These are phyloP conservation scores for Talaromyces sp. DNA, from an alignment of 2,329 filamentous ascomycete species.

Conservation along the genomic window DNA sequence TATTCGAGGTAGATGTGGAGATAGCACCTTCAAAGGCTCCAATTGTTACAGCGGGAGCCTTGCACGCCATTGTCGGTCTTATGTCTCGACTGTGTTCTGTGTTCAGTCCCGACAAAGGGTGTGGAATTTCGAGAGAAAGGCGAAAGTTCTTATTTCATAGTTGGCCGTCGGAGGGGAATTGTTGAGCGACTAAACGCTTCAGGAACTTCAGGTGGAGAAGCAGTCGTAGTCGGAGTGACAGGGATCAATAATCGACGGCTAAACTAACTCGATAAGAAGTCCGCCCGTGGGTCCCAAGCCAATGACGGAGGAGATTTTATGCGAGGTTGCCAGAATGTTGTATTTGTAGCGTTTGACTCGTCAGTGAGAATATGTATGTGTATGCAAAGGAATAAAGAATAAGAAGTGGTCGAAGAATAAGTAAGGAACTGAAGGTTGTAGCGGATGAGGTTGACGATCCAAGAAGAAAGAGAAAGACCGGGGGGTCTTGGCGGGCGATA, in stretches of 20 bases:
- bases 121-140: neutral
- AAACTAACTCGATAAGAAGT: neutral
- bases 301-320: neutral
- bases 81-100: no score
- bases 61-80: conserved; percentile 36
- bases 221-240: neutral
- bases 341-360: neutral
- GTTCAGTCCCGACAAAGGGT: no score
- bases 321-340: neutral
- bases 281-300: neutral
- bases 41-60: conserved; percentile 39
- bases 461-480: neutral
- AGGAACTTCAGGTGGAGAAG: conserved; percentile 6
- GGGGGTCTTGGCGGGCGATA: conserved; percentile 3
- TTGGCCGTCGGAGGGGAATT: neutral
- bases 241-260: conserved; percentile 8
- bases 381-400: neutral
- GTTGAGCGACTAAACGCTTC: conserved; percentile 1
- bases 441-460: neutral
- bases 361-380: neutral
- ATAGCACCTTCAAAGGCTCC: conserved; percentile 32
- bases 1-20: conserved; percentile 26
- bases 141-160: neutral
- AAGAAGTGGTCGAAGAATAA: neutral
- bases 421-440: neutral